Percentiles rank a stretch among this genome's conserved stretches.
Conservation (phyloP, 2,329 filamentous ascomycete genomes). For the Cladophialophora exuberans region DNA sequence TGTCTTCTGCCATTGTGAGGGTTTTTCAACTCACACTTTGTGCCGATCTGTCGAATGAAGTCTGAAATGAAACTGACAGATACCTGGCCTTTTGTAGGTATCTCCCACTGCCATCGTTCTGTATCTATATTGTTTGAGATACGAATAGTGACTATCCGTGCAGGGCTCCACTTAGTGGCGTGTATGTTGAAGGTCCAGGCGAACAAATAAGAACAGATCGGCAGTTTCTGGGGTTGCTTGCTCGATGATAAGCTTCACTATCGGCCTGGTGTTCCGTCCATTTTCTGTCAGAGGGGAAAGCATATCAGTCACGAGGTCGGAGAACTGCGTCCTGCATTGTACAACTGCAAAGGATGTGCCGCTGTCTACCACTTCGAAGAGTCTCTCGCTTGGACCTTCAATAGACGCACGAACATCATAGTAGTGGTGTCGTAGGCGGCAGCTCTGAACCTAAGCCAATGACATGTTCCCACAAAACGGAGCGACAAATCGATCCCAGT, state of each 20-base stretch:
- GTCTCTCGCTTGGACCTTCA: neutral
- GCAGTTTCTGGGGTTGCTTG: neutral
- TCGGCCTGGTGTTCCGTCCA: neutral
- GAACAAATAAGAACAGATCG: slow-evolving; percentile 1
- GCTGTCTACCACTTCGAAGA: too few species aligned
- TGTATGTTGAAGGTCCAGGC: slow-evolving; percentile 13
- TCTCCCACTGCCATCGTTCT: neutral
- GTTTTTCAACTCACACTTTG: neutral
- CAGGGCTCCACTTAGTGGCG: neutral
- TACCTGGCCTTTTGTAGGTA: neutral
- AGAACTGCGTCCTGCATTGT: neutral
- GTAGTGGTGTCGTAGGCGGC: too few species aligned
- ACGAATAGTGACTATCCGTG: slow-evolving; percentile 11
- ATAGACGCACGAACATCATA: neutral
- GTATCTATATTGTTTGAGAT: neutral
- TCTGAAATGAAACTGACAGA: neutral
- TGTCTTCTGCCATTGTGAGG: slow-evolving; percentile 10
- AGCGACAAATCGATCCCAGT: slow-evolving; percentile 19
- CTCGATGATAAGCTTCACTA: neutral
- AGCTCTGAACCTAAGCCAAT: neutral
- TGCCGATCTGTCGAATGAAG: neutral
- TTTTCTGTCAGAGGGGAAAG: too few species aligned
- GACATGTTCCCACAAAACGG: slow-evolving; percentile 26
- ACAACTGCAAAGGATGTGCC: neutral
- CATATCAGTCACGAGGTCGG: neutral